Percentiles rank a stretch among this genome's conserved stretches.
phyloP scores from a whole-genome alignment of 768 basidiomycete species.

The Mycena albidolilacea region DNA sequence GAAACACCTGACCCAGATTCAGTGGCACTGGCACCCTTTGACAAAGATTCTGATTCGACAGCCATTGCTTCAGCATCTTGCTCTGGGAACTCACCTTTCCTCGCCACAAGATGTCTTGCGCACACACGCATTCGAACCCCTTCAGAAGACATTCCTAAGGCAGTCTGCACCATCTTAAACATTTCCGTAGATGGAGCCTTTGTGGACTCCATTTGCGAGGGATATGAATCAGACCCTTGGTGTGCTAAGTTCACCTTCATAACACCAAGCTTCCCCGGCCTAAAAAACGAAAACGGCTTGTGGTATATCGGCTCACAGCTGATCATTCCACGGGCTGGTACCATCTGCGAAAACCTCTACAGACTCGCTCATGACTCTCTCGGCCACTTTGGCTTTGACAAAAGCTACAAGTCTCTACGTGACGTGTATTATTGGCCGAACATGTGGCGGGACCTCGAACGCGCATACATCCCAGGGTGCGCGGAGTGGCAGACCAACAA shows the following conservation, averaged over 20 bases:
- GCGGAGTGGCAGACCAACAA: conserved; percentile 56
- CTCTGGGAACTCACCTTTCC: neutral
- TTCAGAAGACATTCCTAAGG: neutral
- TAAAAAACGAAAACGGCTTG: conserved; percentile 31
- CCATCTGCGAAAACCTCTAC: conserved; percentile 44
- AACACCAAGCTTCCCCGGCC: neutral
- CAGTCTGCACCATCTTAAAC: neutral
- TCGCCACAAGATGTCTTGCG: neutral
- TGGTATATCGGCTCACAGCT: conserved; percentile 44
- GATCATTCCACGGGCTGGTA: conserved; percentile 41
- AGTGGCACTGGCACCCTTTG: neutral
- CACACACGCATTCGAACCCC: neutral
- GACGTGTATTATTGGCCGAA: conserved; percentile 51
- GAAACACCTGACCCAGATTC: neutral
- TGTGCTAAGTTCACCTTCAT: conserved; percentile 15
- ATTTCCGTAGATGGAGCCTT: neutral
- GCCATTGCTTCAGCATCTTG: neutral
- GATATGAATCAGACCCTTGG: conserved; percentile 32
- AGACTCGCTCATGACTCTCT: conserved; percentile 47
- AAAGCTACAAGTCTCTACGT: conserved; percentile 45
- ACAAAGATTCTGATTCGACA: neutral
- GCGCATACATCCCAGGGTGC: conserved; percentile 51
- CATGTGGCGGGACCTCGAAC: conserved; percentile 50
- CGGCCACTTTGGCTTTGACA: conserved; percentile 53
- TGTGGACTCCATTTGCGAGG: neutral